These are phyloP conservation scores for Ophiobolus disseminans DNA, from an alignment of 2,329 filamentous ascomycete species.

Conservation along the genomic window DNA sequence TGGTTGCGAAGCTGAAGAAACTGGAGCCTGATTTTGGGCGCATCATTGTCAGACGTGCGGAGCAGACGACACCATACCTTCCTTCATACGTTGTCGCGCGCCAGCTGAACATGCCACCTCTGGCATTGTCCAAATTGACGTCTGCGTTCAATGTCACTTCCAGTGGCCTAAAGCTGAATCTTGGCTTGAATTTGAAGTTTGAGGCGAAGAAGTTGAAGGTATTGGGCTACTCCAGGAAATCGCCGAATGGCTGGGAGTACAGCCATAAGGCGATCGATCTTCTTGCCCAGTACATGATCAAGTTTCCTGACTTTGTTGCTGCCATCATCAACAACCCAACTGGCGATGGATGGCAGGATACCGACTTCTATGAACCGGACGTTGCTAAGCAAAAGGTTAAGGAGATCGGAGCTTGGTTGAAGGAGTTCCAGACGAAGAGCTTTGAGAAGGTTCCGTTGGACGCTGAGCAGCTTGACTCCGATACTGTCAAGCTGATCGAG, in stretches of 20 bases:
- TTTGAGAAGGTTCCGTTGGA: slow-evolving; percentile 97
- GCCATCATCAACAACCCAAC: slow-evolving; percentile 85
- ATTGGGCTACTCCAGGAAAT: slow-evolving; percentile 89
- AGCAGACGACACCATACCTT: slow-evolving; percentile 75
- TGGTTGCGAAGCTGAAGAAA: slow-evolving; percentile 73
- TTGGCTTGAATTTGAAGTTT: slow-evolving; percentile 96
- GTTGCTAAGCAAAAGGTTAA: slow-evolving; percentile 82
- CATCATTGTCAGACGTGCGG: slow-evolving; percentile 73
- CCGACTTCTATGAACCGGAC: slow-evolving; percentile 80
- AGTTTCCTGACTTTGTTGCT: slow-evolving; percentile 94
- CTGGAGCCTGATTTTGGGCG: slow-evolving; percentile 84
- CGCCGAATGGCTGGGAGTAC: slow-evolving; percentile 91
- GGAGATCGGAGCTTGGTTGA: slow-evolving; percentile 93
- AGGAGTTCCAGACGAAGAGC: slow-evolving; percentile 85
- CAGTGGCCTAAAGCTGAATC: slow-evolving; percentile 82
- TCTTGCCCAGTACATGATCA: slow-evolving; percentile 86
- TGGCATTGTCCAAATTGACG: slow-evolving; percentile 94
- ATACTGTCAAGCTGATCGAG: slow-evolving; percentile 83
- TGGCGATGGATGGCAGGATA: slow-evolving; percentile 82
- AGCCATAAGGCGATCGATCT: slow-evolving; percentile 82
- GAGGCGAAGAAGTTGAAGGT: slow-evolving; percentile 96
- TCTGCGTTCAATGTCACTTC: slow-evolving; percentile 88
- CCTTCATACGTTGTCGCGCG: slow-evolving; percentile 90
- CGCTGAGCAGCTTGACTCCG: slow-evolving; percentile 93
- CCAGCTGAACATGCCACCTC: slow-evolving; percentile 78